These are phyloP conservation scores for Venustampulla echinocandica DNA, from an alignment of 495 filamentous ascomycete species.

Conservation along the genomic window DNA sequence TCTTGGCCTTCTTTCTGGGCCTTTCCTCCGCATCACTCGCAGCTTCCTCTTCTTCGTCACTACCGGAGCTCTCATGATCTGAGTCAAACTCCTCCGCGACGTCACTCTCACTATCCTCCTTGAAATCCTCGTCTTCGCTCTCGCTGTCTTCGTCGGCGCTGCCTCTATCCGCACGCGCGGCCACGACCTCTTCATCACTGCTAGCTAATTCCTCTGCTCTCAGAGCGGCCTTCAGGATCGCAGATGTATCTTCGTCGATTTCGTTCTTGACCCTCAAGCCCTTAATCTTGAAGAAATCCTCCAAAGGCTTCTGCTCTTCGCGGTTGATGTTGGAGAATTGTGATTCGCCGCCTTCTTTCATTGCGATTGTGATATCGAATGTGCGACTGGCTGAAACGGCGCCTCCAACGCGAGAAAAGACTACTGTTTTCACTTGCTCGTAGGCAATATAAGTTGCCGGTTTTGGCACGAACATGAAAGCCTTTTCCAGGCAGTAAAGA, in stretches of 20 bases:
- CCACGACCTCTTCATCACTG: conserved; percentile 75
- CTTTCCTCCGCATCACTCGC: conserved; percentile 47
- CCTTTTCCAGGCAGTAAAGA: conserved; percentile 94
- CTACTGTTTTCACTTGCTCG: conserved; percentile 80
- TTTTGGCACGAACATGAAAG: conserved; percentile 98
- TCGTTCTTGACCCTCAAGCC: conserved; percentile 94
- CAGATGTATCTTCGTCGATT: conserved; percentile 54
- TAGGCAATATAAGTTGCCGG: conserved; percentile 93
- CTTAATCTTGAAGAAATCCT: conserved; percentile 93
- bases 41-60: conserved; percentile 47
- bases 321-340: conserved; percentile 99
- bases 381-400: conserved; percentile 90
- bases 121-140: conserved; percentile 92
- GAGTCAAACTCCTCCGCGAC: conserved; percentile 95
- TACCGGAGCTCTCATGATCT: conserved; percentile 75
- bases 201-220: conserved; percentile 64
- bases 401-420: conserved; percentile 91
- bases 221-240: conserved; percentile 72
- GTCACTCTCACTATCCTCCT: conserved; percentile 81
- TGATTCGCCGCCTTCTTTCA: conserved; percentile 74
- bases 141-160: conserved; percentile 95
- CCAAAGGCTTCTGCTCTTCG: conserved; percentile 91
- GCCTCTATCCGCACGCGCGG: conserved; percentile 64
- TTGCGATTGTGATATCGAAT: conserved; percentile 87
- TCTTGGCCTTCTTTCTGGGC: conserved; percentile 66